Evolutionary conservation across 2,329 filamentous ascomycete species (phyloP), one percentile per base, ranked within the genome.

Genomic region (Didymella pomorum): DNA sequence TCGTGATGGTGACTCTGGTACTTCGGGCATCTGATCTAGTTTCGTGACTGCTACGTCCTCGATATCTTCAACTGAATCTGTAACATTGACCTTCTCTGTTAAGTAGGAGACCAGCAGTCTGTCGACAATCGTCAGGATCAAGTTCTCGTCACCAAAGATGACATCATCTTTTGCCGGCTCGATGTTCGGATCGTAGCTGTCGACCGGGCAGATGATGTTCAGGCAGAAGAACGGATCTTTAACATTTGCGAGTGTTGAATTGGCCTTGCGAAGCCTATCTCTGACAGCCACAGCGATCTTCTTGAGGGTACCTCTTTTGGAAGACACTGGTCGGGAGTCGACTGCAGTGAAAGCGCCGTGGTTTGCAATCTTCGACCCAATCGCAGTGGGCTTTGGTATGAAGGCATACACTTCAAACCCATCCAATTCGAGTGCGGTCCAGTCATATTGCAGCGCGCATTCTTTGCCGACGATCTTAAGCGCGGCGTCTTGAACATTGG

Each of bases 101-200:
- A 80, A 81, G 44, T 72, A 71, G 0, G 65, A 44, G n/a, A 64
- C 65, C 44, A 87, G 80, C 0, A 87, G 67, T 28, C 72, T 71
- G 20, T 80, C 76, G 2, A 81, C 74, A 5, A 79, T 64, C 4
- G 68, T 68, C 5, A 87, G 33, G 3, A 89, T 66, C 0, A 68
- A 20, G 4, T 73, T 67, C 2, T 87, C 83, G 49, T 91, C 79
- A 4, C 79, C 79, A 68, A 93, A 92, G 0, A 92, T 68, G 2
- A 93, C 82, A 66, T 92, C 86, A 56, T 91, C 86, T 70, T 93
- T 93, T 3, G 86, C 80, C 3, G 89, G 85, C 59, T 92, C 87
- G 6, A 93, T 76, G 64, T 93, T 93, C 1, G 83, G 80, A 74
- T 93, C 90, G 67, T 93, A 93, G 57, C 81, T 87, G 26, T 82